Evolutionary conservation across 371 early-diverging fungal species (phyloP).

Genomic region (Cokeromyces recurvatus): DNA sequence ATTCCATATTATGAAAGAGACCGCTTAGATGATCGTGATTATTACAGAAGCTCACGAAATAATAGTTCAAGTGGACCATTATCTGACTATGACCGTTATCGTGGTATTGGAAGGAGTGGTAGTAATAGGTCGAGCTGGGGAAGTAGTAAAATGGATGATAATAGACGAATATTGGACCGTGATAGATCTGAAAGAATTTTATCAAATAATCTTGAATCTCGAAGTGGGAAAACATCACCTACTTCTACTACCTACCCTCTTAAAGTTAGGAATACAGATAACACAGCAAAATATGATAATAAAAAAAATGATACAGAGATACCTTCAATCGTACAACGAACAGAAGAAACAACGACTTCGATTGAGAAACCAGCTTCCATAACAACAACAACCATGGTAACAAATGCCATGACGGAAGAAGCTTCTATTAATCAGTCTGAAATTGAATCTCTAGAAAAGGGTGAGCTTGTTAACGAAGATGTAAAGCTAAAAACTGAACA

Average conservation of each 20-base stretch:
- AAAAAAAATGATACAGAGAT: too few relatives aligned
- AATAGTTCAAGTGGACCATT: conserved; percentile 1
- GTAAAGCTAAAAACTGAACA: too few relatives aligned
- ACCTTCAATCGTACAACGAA: too few relatives aligned
- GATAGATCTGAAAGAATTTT: conserved; percentile 27
- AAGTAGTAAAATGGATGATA: conserved; percentile 10
- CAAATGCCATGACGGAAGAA: too few relatives aligned
- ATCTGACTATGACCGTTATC: conserved; percentile 35
- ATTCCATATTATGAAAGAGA: conserved; percentile 39
- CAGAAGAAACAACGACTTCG: too few relatives aligned
- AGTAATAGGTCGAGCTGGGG: conserved; percentile 5
- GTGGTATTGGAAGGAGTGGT: conserved; percentile 8
- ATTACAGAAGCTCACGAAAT: conserved; percentile 18
- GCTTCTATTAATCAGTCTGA: too few relatives aligned
- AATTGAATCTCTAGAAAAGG: too few relatives aligned
- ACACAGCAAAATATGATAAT: conserved; percentile 5
- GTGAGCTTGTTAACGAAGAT: too few relatives aligned
- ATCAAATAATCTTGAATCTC: conserved; percentile 5
- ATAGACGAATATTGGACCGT: conserved; percentile 21
- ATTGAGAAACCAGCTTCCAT: too few relatives aligned
- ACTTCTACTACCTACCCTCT: too few relatives aligned
- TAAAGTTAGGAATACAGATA: too few relatives aligned
- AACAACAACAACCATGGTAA: too few relatives aligned
- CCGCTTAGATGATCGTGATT: conserved; percentile 36
- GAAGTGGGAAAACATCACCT: conserved; percentile 10